Conservation (phyloP, 306 rosid species). For the Glycine tomentella region DNA sequence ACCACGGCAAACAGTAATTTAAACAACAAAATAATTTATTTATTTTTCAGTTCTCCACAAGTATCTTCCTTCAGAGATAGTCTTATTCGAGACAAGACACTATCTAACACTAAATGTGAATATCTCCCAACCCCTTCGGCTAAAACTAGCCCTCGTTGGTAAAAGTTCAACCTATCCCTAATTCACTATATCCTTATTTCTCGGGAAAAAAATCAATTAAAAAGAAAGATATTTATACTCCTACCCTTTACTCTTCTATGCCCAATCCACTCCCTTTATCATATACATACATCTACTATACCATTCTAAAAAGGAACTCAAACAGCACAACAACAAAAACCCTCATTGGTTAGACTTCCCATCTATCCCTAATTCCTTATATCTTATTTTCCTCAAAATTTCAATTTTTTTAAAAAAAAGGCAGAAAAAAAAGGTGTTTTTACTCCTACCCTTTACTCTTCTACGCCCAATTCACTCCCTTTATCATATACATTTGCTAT, state of each 20-base stretch:
- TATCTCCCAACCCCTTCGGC: not conserved
- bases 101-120: not conserved
- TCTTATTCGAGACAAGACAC: not conserved
- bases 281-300: not conserved
- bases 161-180: not conserved
- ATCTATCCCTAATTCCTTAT: slow-evolving; percentile 6
- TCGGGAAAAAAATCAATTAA: not conserved
- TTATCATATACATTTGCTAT: not conserved
- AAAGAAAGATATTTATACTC: not conserved
- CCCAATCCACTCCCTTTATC: not conserved
- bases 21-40: not conserved
- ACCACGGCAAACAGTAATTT: slow-evolving; percentile 13
- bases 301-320: not conserved
- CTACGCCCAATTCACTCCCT: not conserved
- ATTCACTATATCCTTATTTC: not conserved
- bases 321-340: not conserved
- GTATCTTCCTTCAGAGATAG: not conserved
- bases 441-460: not conserved
- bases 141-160: too few relatives aligned
- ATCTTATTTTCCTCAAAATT: not conserved
- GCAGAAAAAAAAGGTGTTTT: not conserved
- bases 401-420: not conserved
- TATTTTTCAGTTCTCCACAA: not conserved
- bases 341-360: not conserved
- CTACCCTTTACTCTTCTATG: not conserved